Percentiles rank a stretch among this genome's conserved stretches.
phyloP scores from a whole-genome alignment of 768 basidiomycete genomes.

The Suillus subaureus region DNA sequence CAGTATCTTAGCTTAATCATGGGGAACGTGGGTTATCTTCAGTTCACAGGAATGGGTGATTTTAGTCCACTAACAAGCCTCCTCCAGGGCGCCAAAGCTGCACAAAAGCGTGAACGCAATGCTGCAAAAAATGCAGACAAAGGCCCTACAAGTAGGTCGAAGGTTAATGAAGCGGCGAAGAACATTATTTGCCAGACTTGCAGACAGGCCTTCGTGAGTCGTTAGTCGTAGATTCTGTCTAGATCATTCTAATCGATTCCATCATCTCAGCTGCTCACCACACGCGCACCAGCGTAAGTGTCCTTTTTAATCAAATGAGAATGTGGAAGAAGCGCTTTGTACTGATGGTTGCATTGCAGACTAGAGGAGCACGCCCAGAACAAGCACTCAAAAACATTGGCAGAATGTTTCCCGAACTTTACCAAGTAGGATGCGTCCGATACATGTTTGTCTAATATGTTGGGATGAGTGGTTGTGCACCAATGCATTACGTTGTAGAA shows the following conservation, averaged over 20 bases:
- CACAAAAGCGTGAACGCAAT: slow-evolving; percentile 83
- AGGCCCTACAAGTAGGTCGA: slow-evolving; percentile 74
- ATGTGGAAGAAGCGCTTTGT: slow-evolving; percentile 12
- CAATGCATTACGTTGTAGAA: slow-evolving; percentile 5
- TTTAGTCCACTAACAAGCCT: slow-evolving; percentile 11
- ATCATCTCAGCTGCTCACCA: slow-evolving; percentile 44
- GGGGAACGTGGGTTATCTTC: slow-evolving; percentile 48
- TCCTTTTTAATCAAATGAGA: neutral
- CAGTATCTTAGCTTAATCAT: slow-evolving; percentile 29
- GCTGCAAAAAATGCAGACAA: slow-evolving; percentile 48
- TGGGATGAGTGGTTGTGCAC: slow-evolving; percentile 4
- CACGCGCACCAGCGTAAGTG: slow-evolving; percentile 50
- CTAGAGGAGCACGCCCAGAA: slow-evolving; percentile 79
- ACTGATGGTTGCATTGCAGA: slow-evolving; percentile 42
- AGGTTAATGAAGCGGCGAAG: slow-evolving; percentile 85
- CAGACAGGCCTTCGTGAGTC: slow-evolving; percentile 81
- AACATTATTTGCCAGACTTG: slow-evolving; percentile 77
- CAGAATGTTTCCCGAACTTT: slow-evolving; percentile 77
- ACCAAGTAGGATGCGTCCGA: slow-evolving; percentile 33
- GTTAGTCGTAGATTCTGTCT: neutral
- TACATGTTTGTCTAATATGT: slow-evolving; percentile 23
- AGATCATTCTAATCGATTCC: slow-evolving; percentile 10
- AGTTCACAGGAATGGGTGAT: neutral
- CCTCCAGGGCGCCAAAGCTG: slow-evolving; percentile 86
- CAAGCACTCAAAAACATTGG: slow-evolving; percentile 77